Evolutionary conservation across 805 yeast species (phyloP).

Genomic region (Scheffersomyces amazonensis): DNA sequence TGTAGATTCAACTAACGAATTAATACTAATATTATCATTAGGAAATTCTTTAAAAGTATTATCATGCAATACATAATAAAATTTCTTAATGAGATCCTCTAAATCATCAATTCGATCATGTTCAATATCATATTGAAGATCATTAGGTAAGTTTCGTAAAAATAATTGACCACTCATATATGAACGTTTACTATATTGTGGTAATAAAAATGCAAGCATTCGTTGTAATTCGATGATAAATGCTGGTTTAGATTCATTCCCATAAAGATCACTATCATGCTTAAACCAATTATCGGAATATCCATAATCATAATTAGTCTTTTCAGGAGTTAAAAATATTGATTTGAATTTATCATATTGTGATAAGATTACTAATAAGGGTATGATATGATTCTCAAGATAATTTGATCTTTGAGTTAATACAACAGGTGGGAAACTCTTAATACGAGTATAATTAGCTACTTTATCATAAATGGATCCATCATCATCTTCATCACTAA

Average conservation of each 20-base stretch:
- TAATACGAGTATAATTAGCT: neutral
- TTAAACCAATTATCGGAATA: constrained; percentile 17
- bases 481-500: constrained; percentile 1
- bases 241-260: constrained; percentile 1
- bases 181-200: constrained; percentile 14
- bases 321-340: constrained; percentile 8
- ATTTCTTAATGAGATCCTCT: constrained; percentile 15
- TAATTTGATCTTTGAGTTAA: constrained; percentile 10
- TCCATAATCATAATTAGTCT: constrained; percentile 10
- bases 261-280: constrained; percentile 5
- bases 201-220: constrained; percentile 16
- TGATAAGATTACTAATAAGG: constrained; percentile 25
- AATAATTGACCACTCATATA: constrained; percentile 19
- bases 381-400: constrained; percentile 25
- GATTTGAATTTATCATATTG: constrained; percentile 18
- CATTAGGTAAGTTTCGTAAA: constrained; percentile 13
- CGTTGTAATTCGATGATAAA: constrained; percentile 21
- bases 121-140: constrained; percentile 11
- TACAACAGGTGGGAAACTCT: constrained; percentile 14
- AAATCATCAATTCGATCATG: constrained; percentile 14
- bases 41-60: neutral
- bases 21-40: constrained; percentile 3
- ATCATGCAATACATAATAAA: constrained; percentile 5
- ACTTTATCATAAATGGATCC: constrained; percentile 1
- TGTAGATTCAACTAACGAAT: constrained; percentile 18